Evolutionary conservation across 225 moss, liverwort and hornwort genomes (phyloP).

Genomic region (Pleurozium schreberi): DNA sequence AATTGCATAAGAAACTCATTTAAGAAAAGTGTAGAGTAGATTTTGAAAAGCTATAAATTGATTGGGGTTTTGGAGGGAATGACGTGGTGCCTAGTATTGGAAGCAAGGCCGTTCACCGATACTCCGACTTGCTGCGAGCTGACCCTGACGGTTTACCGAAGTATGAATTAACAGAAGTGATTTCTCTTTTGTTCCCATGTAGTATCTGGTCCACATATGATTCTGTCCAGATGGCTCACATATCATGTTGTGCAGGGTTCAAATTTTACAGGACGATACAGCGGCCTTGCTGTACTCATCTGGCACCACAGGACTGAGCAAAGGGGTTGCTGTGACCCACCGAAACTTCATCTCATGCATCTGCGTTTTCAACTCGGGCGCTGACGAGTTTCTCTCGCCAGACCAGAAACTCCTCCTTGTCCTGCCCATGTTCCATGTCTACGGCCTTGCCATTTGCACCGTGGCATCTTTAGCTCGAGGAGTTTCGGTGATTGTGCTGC

Average conservation of each 20-base stretch:
- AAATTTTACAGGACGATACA: slow-evolving; percentile 24
- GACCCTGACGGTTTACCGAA: slow-evolving; percentile 19
- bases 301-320: slow-evolving; percentile 45
- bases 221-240: not conserved
- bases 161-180: not conserved
- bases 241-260: slow-evolving; percentile 7
- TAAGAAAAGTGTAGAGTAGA: no score
- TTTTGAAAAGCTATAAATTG: no score
- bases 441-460: slow-evolving; percentile 42
- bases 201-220: not conserved
- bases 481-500: slow-evolving; percentile 12
- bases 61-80: slow-evolving; percentile 25
- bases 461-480: slow-evolving; percentile 25
- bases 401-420: slow-evolving; percentile 17
- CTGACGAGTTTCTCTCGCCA: slow-evolving; percentile 4
- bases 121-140: slow-evolving; percentile 27
- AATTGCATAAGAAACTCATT: no score
- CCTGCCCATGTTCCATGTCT: slow-evolving; percentile 47
- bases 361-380: slow-evolving; percentile 30
- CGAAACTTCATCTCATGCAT: slow-evolving; percentile 31
- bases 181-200: not conserved
- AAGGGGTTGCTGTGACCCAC: slow-evolving; percentile 43
- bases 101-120: slow-evolving; percentile 7
- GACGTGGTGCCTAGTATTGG: slow-evolving; percentile 12
- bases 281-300: slow-evolving; percentile 44